Conservation (phyloP, 176 grass and related monocot genomes). For the Metroxylon sagu region DNA sequence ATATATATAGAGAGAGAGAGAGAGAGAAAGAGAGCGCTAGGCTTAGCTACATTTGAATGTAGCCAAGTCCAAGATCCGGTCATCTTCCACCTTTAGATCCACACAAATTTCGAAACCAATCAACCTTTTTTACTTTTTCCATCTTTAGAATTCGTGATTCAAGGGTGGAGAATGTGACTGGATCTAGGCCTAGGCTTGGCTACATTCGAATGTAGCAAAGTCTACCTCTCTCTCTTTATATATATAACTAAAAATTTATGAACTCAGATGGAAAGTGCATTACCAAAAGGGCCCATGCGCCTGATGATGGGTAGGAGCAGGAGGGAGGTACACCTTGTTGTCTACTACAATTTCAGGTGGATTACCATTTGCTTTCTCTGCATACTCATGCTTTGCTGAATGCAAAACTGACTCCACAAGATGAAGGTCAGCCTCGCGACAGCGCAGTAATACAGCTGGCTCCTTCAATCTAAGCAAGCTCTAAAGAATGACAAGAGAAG, state of each 20-base stretch:
- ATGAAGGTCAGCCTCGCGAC: slow-evolving; percentile 65
- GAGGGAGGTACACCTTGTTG: slow-evolving; percentile 54
- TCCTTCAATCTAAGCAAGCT: slow-evolving; percentile 84
- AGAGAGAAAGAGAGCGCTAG: no score
- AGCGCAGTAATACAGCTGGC: slow-evolving; percentile 76
- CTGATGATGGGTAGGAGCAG: slow-evolving; percentile 49
- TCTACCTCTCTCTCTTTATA: no score
- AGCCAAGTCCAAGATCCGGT: no score
- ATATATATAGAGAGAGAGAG: no score
- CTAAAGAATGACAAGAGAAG: slow-evolving; percentile 17
- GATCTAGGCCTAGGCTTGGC: no score
- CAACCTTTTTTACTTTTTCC: no score
- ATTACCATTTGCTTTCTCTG: slow-evolving; percentile 65
- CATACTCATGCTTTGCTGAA: slow-evolving; percentile 77
- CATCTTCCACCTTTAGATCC: no score
- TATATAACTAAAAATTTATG: not conserved
- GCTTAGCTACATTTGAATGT: no score
- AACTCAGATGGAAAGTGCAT: not conserved
- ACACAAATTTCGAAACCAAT: no score
- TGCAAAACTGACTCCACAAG: slow-evolving; percentile 56
- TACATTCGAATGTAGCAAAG: no score
- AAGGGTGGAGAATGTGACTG: no score
- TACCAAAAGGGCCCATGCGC: slow-evolving; percentile 69
- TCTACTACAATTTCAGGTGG: slow-evolving; percentile 67
- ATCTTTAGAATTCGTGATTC: no score